Base-by-base conservation (phyloP, 1,284 basidiomycete species). In the Apiotrichum akiyoshidainum region DNA sequence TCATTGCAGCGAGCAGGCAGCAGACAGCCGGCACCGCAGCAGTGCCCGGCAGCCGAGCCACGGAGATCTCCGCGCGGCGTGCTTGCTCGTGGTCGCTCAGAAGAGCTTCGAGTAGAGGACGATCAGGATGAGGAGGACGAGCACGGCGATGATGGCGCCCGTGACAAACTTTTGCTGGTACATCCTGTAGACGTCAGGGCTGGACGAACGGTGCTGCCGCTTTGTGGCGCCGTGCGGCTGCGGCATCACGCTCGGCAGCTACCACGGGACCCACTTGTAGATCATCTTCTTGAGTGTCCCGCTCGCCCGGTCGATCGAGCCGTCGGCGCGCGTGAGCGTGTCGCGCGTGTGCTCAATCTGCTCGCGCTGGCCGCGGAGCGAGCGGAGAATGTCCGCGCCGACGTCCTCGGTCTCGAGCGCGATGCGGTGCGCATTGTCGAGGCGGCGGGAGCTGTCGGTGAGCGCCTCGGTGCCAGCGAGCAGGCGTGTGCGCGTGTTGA, bases 321-420 rank as follows among this genome's bases (percentile, higher is more conserved):
- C 75, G 61, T 85, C 84, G 11, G 84, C 83, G 58, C 81, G 78
- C 41, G 79, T 77, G 39, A 85, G 78, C 80, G 69, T 75, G 78
- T 92, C 89, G 69, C 95, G 82, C 21, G 94, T 85, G 72, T 96
- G 89, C 80, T 96, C 89, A 65, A 99, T 94, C 79, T 95, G 93
- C 75, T 98, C 96, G 63, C 96, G 80, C 80, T 99, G 96, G 2
- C 83, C 81, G 52, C 92, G 80, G 63, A 99, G 81, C 71, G 90
- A 92, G 68, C 87, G 78, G 63, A 99, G 75, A 69, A 99, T 98
- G 67, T 92, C 92, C 14, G 92, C 87, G 12, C 96, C 96, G 40
- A 98, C 87, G 69, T 91, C 87, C 79, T 99, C 96, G 11, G 96
- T 98, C 81, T 99, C 94, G 31, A 99, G 80, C 9, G 95, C 95